Evolutionary conservation across 140 eudicot species (phyloP).

Genomic region (Flaveria floridana): DNA sequence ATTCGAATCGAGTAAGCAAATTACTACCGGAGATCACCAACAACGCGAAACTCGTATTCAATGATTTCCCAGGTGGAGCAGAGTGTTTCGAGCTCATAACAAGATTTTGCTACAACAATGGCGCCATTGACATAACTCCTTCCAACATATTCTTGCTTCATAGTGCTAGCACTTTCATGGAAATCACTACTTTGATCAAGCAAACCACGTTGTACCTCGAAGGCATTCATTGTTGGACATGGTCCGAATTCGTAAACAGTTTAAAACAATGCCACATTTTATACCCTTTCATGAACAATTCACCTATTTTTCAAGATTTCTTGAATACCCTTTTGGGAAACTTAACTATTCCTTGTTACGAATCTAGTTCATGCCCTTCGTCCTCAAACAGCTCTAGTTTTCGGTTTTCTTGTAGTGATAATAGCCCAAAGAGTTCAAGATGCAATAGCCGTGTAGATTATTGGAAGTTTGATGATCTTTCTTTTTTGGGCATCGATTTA

Average conservation of each 20-base stretch:
- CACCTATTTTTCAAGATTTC: slow-evolving; percentile 30
- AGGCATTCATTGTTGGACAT: slow-evolving; percentile 42
- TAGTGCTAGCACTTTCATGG: slow-evolving; percentile 49
- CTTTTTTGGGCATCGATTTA: slow-evolving; percentile 34
- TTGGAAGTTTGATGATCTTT: slow-evolving; percentile 60
- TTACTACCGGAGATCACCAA: slow-evolving; percentile 18
- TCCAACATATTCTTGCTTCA: slow-evolving; percentile 49
- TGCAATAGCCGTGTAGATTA: slow-evolving; percentile 23
- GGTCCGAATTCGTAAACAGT: slow-evolving; percentile 51
- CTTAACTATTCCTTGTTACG: slow-evolving; percentile 20
- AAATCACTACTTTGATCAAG: slow-evolving; percentile 40
- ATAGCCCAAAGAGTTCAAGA: slow-evolving; percentile 34
- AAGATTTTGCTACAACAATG: slow-evolving; percentile 58
- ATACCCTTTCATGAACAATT: slow-evolving; percentile 16
- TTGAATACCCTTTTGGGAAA: slow-evolving; percentile 44
- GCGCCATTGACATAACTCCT: slow-evolving; percentile 46
- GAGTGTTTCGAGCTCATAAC: slow-evolving; percentile 54
- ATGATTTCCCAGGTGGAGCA: slow-evolving; percentile 67
- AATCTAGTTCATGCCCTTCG: slow-evolving; percentile 40
- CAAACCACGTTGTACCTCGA: slow-evolving; percentile 43
- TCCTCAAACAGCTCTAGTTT: slow-evolving; percentile 41
- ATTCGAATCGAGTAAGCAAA: slow-evolving; percentile 42
- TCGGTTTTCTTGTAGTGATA: slow-evolving; percentile 44
- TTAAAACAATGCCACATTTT: slow-evolving; percentile 50
- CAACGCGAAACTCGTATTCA: slow-evolving; percentile 40